These are phyloP conservation scores for Auricularia cornea DNA, from an alignment of 768 basidiomycete species.

Conservation along the genomic window DNA sequence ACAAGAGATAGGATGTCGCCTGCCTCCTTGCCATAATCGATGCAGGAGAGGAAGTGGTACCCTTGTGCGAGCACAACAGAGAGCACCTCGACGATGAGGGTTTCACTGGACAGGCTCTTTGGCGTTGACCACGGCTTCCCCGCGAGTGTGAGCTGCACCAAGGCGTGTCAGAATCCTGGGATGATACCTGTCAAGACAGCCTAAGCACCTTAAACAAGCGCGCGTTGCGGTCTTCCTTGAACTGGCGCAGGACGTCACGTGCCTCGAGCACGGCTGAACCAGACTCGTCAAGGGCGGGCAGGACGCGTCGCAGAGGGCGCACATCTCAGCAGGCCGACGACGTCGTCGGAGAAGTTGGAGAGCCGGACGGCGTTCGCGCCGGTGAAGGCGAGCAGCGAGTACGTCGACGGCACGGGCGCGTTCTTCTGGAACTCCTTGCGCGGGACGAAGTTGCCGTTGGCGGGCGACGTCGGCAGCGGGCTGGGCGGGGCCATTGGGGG, in stretches of 20 bases:
- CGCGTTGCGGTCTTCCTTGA: conserved; percentile 1
- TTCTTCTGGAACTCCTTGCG: conserved; percentile 55
- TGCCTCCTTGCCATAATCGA: conserved; percentile 70
- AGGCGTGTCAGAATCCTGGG: conserved; percentile 46
- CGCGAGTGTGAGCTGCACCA: conserved; percentile 54
- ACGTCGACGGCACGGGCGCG: conserved; percentile 42
- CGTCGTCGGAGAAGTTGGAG: conserved; percentile 54
- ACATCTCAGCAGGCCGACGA: conserved; percentile 45
- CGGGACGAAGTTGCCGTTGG: conserved; percentile 51
- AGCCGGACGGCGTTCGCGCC: conserved; percentile 56
- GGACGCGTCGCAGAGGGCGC: conserved; percentile 43
- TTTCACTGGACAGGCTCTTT: conserved; percentile 58
- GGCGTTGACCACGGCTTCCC: conserved; percentile 68
- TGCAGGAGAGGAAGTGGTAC: conserved; percentile 53
- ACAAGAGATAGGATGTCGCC: conserved; percentile 67
- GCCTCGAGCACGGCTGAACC: conserved; percentile 13
- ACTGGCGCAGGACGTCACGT: neutral
- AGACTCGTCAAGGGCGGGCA: conserved; percentile 25
- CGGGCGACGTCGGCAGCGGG: conserved; percentile 18
- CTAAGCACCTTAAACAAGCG: neutral
- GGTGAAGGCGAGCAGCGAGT: conserved; percentile 63
- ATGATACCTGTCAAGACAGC: neutral
- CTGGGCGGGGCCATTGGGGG: neutral
- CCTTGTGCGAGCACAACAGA: conserved; percentile 54
- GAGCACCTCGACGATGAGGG: conserved; percentile 60